Conservation (phyloP, 176 grass and related monocot genomes). For the Triticum turgidum region DNA sequence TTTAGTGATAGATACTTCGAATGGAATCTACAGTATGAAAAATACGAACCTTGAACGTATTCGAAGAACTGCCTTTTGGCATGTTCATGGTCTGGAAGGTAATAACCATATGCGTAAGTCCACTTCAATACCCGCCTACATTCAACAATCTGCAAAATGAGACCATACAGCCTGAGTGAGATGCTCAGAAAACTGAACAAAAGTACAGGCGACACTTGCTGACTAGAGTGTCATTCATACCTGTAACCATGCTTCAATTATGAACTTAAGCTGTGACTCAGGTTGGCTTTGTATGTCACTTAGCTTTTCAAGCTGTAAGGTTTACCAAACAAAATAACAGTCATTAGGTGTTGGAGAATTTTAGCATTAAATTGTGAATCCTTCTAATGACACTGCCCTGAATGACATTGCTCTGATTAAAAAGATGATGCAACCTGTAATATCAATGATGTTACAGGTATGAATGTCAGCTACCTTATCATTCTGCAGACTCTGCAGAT, state of each 20-base stretch:
- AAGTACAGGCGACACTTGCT: not conserved
- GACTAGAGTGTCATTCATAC: constrained; percentile 26
- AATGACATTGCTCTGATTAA: not conserved
- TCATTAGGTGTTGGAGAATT: constrained; percentile 11
- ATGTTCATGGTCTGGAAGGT: constrained; percentile 90
- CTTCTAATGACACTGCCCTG: not conserved
- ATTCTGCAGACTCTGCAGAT: constrained; percentile 83
- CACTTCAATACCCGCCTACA: constrained; percentile 97
- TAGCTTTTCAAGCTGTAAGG: constrained; percentile 91
- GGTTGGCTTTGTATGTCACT: constrained; percentile 97
- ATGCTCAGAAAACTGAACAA: not conserved
- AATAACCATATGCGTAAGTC: constrained; percentile 96
- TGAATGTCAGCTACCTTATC: constrained; percentile 65
- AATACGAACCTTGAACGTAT: constrained; percentile 89
- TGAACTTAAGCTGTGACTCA: constrained; percentile 99
- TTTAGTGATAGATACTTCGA: constrained; percentile 3
- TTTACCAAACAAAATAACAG: not conserved
- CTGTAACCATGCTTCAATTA: constrained; percentile 99
- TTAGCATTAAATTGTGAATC: not conserved
- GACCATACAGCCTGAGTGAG: not conserved
- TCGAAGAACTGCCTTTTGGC: constrained; percentile 97
- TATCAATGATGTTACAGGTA: too few relatives aligned
- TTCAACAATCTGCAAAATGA: constrained; percentile 84
- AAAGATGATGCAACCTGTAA: not conserved
- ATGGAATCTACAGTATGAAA: constrained; percentile 16